Evolutionary conservation across 768 basidiomycete species (phyloP).

Genomic region (Termitomyces heimii): DNA sequence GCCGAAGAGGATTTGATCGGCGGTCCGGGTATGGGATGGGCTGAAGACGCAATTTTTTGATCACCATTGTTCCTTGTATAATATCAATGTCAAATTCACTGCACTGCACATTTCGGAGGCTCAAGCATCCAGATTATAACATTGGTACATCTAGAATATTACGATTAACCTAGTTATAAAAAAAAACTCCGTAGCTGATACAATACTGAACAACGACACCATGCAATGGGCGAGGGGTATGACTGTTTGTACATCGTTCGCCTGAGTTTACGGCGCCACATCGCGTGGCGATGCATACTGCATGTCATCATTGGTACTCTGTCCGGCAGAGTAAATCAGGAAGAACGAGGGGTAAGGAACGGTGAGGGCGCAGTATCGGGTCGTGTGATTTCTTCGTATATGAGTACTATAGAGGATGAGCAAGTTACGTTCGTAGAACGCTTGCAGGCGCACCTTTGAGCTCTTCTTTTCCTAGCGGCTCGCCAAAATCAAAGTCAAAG

Average conservation of each 20-base stretch:
- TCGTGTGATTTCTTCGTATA: constrained; percentile 47
- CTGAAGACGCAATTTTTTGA: constrained; percentile 1
- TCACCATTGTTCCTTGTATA: neutral
- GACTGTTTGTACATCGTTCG: neutral
- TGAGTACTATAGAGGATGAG: constrained; percentile 26
- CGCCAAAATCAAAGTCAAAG: constrained; percentile 78
- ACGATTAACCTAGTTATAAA: constrained; percentile 4
- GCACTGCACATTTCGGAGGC: neutral
- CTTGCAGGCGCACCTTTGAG: constrained; percentile 47
- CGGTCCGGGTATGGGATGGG: constrained; percentile 1
- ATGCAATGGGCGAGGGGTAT: neutral
- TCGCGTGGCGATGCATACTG: neutral
- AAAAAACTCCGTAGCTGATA: neutral
- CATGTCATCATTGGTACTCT: neutral
- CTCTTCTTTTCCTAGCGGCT: constrained; percentile 57
- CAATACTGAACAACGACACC: neutral
- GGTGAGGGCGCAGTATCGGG: constrained; percentile 17
- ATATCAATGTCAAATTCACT: neutral
- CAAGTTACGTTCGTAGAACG: neutral
- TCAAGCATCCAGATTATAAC: neutral
- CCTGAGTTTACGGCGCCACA: neutral
- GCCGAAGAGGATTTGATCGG: constrained; percentile 16
- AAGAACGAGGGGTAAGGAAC: constrained; percentile 1
- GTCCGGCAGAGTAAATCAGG: neutral
- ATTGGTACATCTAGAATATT: constrained; percentile 3